phyloP scores from a whole-genome alignment of 2,329 filamentous ascomycete species.

The Lojkania enalia region DNA sequence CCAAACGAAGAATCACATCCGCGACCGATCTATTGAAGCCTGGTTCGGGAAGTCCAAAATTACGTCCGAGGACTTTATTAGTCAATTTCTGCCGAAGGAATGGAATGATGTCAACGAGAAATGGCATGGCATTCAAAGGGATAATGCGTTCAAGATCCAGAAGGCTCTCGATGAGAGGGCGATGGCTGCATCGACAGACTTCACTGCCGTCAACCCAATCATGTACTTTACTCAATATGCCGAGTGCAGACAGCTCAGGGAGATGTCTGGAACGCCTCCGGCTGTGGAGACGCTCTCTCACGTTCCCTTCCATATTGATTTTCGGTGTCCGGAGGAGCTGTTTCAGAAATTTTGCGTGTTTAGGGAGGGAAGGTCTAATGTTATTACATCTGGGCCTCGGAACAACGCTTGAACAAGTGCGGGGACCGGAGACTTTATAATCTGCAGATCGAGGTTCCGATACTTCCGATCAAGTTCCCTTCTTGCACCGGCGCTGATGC shows the following conservation, averaged over 20 bases:
- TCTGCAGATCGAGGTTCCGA: too few relatives aligned
- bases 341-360: constrained; percentile 18
- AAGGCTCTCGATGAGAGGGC: constrained; percentile 26
- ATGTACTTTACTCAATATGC: constrained; percentile 29
- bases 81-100: constrained; percentile 17
- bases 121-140: constrained; percentile 24
- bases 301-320: constrained; percentile 35
- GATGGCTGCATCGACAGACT: constrained; percentile 9
- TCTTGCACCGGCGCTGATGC: too few relatives aligned
- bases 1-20: constrained; percentile 30
- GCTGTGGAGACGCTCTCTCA: constrained; percentile 23
- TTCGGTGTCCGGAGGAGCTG: constrained; percentile 31
- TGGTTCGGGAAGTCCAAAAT: constrained; percentile 21
- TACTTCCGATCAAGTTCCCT: too few relatives aligned
- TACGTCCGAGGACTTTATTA: constrained; percentile 20
- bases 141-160: constrained; percentile 23
- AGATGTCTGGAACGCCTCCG: constrained; percentile 13
- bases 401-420: neutral
- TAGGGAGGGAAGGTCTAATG: constrained; percentile 6
- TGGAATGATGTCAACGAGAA: constrained; percentile 25
- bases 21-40: constrained; percentile 27
- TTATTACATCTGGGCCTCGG: neutral
- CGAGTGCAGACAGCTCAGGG: constrained; percentile 17
- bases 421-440: too few relatives aligned
- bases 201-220: constrained; percentile 22